Evolutionary conservation across 106 monocot species (phyloP).

Genomic region (Chionographis japonica): DNA sequence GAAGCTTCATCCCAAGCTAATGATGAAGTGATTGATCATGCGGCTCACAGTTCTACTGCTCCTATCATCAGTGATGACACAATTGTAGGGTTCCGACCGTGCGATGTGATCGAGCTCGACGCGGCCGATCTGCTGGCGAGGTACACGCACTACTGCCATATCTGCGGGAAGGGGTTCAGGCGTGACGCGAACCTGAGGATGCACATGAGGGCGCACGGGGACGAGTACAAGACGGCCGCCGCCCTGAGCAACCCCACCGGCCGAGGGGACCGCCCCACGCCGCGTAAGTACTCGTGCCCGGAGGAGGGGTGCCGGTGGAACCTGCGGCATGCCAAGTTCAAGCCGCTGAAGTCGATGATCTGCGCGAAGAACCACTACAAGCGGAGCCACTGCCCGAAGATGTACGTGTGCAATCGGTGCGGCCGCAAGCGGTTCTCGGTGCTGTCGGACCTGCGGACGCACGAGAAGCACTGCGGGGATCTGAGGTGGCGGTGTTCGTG

Average conservation of each 20-base stretch:
- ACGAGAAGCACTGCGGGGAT: constrained; percentile 80
- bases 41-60: not conserved
- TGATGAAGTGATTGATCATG: not conserved
- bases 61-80: not conserved
- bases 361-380: constrained; percentile 84
- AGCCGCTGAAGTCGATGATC: constrained; percentile 64
- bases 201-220: constrained; percentile 85
- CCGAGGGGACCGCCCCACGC: not conserved
- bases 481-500: constrained; percentile 65
- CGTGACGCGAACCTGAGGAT: constrained; percentile 74
- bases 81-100: not conserved
- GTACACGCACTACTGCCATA: constrained; percentile 64
- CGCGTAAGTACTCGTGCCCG: constrained; percentile 71
- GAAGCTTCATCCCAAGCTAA: not conserved
- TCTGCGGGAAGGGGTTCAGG: constrained; percentile 81
- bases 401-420: constrained; percentile 73
- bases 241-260: constrained; percentile 40
- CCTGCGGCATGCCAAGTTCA: constrained; percentile 63
- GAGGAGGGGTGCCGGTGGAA: constrained; percentile 81
- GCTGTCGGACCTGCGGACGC: constrained; percentile 70
- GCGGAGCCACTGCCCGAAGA: constrained; percentile 80
- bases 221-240: constrained; percentile 65
- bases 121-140: constrained; percentile 52
- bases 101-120: constrained; percentile 52
- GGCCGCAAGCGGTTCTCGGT: constrained; percentile 60